Evolutionary conservation across 148 eudicot species (phyloP), one percentile per base, ranked within the genome.

Genomic region (Amaranthus hypochondriacus): DNA sequence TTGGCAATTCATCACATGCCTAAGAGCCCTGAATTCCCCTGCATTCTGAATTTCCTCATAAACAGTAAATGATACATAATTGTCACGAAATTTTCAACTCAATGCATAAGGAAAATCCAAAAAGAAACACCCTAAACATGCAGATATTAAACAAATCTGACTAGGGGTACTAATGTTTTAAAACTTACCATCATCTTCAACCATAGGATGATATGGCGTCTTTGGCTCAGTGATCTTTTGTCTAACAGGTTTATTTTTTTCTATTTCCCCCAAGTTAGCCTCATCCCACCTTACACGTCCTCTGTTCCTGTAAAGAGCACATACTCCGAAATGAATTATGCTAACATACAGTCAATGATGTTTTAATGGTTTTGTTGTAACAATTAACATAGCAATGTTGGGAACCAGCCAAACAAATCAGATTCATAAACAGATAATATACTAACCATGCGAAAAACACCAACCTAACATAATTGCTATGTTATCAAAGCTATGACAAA

Each of bases 141-240:
- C n/a, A 55, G 4, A 18, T 70, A 11, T 70, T 2, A 50, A 48
- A 2, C 43, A 50, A 46, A 77, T 51, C 60, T 58, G 4, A 75
- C 56, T 9, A 9, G 61, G 63, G 10, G 42, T 18, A 48, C 54
- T 5, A 0, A 72, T 64, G 9, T 11, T 44, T 57, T 28, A 28
- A 61, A 65, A n/a, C 84, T 50, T 75, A 89, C 92, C 92, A 75
- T 91, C 95, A 77, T 86, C 89, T 66, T 89, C 98, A 73, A 86
- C 76, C 90, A 85, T 88, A 52, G 80, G 88, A 81, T 91, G 98
- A 81, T 87, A 93, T 58, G 98, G 98, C 51, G 98, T 93, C 89
- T 93, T 93, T 50, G 98, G 98, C 82, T 93, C 98, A 15, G 95
- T 93, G 61, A 91, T 91, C 80, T 93, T 93, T 84, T 94, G 97